These are phyloP conservation scores for Chalciporus piperatoides DNA, from an alignment of 1,284 basidiomycete species.

Conservation along the genomic window DNA sequence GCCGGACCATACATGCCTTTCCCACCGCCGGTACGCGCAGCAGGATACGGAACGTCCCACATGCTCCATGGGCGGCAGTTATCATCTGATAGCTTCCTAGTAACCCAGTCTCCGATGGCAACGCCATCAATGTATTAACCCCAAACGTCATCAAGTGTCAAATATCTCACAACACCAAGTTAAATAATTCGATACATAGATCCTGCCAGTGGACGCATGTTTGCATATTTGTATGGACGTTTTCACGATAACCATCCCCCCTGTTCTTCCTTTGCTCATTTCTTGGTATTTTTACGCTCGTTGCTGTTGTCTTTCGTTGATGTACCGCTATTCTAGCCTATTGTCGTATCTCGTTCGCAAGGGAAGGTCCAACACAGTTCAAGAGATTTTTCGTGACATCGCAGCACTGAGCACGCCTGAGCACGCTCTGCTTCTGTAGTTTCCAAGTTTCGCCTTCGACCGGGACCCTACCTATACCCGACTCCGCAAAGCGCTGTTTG, in stretches of 20 bases:
- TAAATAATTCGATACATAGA: neutral
- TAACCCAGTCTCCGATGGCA: constrained; percentile 26
- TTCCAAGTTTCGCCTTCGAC: too few species aligned
- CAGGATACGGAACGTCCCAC: constrained; percentile 11
- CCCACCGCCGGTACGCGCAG: constrained; percentile 17
- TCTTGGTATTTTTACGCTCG: neutral
- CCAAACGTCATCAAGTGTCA: constrained; percentile 6
- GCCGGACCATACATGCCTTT: constrained; percentile 4
- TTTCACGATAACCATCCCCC: neutral
- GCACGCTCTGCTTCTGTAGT: too few species aligned
- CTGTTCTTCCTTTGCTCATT: neutral
- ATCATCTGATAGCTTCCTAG: constrained; percentile 28
- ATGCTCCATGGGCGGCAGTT: constrained; percentile 20
- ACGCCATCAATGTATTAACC: constrained; percentile 19
- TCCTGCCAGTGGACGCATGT: constrained; percentile 7
- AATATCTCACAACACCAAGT: neutral
- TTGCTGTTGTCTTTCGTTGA: neutral
- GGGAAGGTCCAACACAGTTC: neutral
- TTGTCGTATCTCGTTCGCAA: neutral
- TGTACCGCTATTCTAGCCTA: neutral
- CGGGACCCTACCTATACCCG: too few species aligned
- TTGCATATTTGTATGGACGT: constrained; percentile 2
- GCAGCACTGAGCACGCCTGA: too few species aligned
- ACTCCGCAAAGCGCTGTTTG: neutral
- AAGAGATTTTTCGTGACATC: neutral